Conservation (phyloP, 345 rosid genomes). For the Ailanthus altissimus region DNA sequence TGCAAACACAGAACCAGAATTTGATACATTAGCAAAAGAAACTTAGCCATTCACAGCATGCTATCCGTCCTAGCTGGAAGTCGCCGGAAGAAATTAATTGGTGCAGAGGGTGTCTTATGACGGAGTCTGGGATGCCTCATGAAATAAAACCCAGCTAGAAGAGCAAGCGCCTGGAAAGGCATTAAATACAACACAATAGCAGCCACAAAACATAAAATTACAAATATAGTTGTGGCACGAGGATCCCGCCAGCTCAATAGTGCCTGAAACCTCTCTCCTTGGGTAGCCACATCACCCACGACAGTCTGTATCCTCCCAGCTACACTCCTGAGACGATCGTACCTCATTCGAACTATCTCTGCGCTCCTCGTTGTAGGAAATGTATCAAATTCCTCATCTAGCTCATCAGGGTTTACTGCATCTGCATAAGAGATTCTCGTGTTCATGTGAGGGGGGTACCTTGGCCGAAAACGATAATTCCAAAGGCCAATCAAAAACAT, state of each 20-base stretch:
- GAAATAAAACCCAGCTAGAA: conserved; percentile 54
- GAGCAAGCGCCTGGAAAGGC: conserved; percentile 75
- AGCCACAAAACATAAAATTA: conserved; percentile 63
- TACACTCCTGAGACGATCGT: conserved; percentile 78
- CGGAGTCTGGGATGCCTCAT: conserved; percentile 93
- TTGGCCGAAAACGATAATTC: conserved; percentile 73
- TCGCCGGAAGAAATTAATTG: conserved; percentile 75
- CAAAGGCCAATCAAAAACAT: conserved; percentile 79
- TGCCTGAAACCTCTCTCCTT: conserved; percentile 84
- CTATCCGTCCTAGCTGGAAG: conserved; percentile 84
- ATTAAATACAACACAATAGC: conserved; percentile 68
- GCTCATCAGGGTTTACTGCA: conserved; percentile 70
- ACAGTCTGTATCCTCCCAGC: conserved; percentile 86
- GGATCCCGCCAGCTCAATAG: conserved; percentile 94
- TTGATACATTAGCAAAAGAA: conserved; percentile 12
- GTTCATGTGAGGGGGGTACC: conserved; percentile 92
- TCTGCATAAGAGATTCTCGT: conserved; percentile 80
- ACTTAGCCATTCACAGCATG: conserved; percentile 54
- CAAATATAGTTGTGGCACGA: conserved; percentile 73
- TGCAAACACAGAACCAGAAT: conserved; percentile 20
- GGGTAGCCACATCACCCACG: conserved; percentile 90
- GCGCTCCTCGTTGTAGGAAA: conserved; percentile 64
- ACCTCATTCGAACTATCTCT: conserved; percentile 58
- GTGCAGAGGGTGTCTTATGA: conserved; percentile 63
- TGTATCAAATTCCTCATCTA: conserved; percentile 84